Evolutionary conservation across 352 stramenopile species (phyloP), one percentile per base, ranked within the genome.

Genomic region (Pythium dissotocum): DNA sequence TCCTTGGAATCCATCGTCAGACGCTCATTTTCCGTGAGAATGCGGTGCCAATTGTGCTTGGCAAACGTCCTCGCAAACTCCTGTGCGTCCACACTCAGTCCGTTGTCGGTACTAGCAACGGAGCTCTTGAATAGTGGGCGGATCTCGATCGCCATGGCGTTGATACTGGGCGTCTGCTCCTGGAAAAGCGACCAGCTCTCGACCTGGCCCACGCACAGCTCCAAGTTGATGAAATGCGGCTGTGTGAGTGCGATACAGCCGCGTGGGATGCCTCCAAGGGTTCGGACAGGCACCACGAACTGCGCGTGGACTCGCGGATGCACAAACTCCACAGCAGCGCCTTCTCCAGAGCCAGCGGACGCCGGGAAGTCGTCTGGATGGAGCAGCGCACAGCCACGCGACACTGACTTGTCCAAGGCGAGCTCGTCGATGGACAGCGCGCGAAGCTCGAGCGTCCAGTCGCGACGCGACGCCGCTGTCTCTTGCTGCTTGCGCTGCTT

Each of bases 11-110:
- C 66, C 72, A 93, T 64, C n/a, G 89, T 72, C 4, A 93, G 61
- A 3, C 85, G 82, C 58, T 95, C 87, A 54, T 95, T 90, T 69
- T 95, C 85, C 0, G 87, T 93, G 44, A 95, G 62, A 48, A 93
- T 81, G 16, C 78, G 83, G 59, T 82, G 79, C 75, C 77, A 84
- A 8, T 64, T 76, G 63, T 65, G 73, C 60, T 84, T 84, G n/a
- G 70, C 70, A 55, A 95, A 90, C 14, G 77, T 82, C 7, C 46
- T 54, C 2, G 76, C 76, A 64, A 93, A 91, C 21, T 80, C 75
- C 3, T 67, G 66, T 0, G 83, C 80, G 61, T 93, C 79, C 32
- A 77, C 73, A 51, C 75, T 61, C n/a, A 65, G 60, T 53, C 61
- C 18, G 6, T 77, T 53, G 26, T 52, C 28, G 35, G 69, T 35